These are phyloP conservation scores for Rubroboletus satanas DNA, from an alignment of 768 basidiomycete genomes.

Conservation along the genomic window DNA sequence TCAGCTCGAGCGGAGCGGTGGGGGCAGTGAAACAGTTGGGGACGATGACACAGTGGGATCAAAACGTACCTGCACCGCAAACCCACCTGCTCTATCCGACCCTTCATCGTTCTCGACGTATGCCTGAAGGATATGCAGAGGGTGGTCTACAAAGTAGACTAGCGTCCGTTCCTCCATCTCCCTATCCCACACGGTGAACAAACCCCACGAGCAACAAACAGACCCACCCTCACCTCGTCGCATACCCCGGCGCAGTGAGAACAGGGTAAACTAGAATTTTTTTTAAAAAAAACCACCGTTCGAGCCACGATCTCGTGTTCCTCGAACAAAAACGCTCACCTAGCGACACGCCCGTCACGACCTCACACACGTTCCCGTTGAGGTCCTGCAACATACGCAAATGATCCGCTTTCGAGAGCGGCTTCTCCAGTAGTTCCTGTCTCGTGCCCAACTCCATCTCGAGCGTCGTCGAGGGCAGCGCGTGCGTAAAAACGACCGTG, in stretches of 20 bases:
- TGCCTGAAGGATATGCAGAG: constrained; percentile 56
- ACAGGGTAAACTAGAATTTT: constrained; percentile 83
- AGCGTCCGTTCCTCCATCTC: constrained; percentile 80
- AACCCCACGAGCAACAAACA: not conserved
- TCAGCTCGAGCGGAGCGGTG: no score
- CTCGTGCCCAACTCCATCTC: constrained; percentile 38
- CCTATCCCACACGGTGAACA: constrained; percentile 33
- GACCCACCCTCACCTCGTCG: constrained; percentile 45
- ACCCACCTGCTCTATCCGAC: constrained; percentile 86
- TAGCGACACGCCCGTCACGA: constrained; percentile 85
- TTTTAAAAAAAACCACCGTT: not conserved
- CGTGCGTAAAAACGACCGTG: constrained; percentile 87
- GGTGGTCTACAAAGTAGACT: constrained; percentile 71
- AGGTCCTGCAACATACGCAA: constrained; percentile 83
- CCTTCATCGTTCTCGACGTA: constrained; percentile 89
- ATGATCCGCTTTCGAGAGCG: constrained; percentile 72
- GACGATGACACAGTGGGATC: no score
- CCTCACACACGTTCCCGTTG: constrained; percentile 84
- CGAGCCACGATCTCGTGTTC: not conserved
- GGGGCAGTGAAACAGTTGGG: no score
- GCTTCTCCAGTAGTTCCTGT: constrained; percentile 91
- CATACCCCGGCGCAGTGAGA: constrained; percentile 72
- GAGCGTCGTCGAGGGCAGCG: constrained; percentile 52
- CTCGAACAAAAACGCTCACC: constrained; percentile 43
- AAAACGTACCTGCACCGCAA: constrained; percentile 78